Base-by-base conservation (phyloP, 306 rosid genomes). In the Glycyrrhiza uralensis region DNA sequence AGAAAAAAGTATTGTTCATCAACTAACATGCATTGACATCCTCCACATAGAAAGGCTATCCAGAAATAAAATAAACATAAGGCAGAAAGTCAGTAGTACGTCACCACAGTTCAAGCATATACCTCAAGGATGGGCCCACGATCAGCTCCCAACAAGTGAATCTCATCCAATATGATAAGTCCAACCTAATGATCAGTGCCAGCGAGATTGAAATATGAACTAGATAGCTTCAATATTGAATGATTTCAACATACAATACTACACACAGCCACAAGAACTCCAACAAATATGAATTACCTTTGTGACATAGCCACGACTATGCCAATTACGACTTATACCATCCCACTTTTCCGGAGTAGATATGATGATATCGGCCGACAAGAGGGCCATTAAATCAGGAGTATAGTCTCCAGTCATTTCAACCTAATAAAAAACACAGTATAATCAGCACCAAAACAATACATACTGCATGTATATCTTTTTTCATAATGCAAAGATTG, bases 301-400 rank as follows among this genome's bases (percentile, higher is more conserved):
- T 45, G 83, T 93, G 72, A 93, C 98, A 66, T 93, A 93, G 80
- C 88, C 86, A 76, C 98, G 97, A 74, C 85, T 89, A 49, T 93
- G 97, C 98, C 98, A 93, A 85, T 91, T 93, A 70, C 98, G 97
- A 83, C 98, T 93, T 69, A 93, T 93, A 75, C 98, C 98, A 86
- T 93, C 98, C 98, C 98, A 93, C 87, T 93, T 93, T 75, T 93
- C 98, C 44, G 98, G 98, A 66, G 98, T 93, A 71, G 96, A 83
- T 87, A 93, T 91, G 73, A 93, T 93, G 81, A 89, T 89, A 89
- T 93, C 80, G 7, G 98, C 97, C 4, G 98, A 93, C 84, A 91
- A 69, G 55, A 93, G 96, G 29, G 98, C 96, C 92, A 67, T 77
- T 88, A 93, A 69, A 79, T 93, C 98, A 12, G 98, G 98, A 66